Evolutionary conservation across 805 yeast species (phyloP).

Genomic region (Phaffomyces thermotolerans): DNA sequence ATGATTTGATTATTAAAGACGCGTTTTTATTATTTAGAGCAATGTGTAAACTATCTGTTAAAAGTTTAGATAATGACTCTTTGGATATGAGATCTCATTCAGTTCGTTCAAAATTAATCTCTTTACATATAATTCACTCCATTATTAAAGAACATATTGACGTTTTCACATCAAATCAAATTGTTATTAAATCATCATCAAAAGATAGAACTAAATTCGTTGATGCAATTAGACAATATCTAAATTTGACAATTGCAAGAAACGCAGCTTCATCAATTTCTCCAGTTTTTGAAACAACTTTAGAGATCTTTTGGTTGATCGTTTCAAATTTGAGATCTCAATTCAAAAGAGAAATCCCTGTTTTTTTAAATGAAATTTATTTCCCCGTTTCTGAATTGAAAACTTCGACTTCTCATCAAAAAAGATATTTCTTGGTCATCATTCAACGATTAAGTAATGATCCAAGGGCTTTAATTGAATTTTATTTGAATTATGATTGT

Average conservation of each 20-base stretch:
- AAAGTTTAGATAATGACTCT: constrained; percentile 67
- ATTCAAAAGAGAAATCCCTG: constrained; percentile 90
- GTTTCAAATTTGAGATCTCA: constrained; percentile 77
- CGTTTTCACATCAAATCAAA: constrained; percentile 57
- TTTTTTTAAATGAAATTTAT: constrained; percentile 85
- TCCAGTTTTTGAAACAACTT: constrained; percentile 84
- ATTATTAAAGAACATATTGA: constrained; percentile 81
- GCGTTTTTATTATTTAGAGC: constrained; percentile 91
- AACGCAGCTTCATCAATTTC: constrained; percentile 90
- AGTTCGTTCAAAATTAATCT: constrained; percentile 82
- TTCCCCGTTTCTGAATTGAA: constrained; percentile 91
- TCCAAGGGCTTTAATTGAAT: constrained; percentile 85
- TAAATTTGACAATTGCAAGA: constrained; percentile 75
- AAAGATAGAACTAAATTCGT: constrained; percentile 57
- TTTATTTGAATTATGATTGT: constrained; percentile 93
- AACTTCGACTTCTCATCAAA: constrained; percentile 88
- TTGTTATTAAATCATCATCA: constrained; percentile 45
- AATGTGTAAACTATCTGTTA: constrained; percentile 87
- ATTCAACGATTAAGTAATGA: constrained; percentile 78
- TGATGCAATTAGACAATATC: constrained; percentile 75
- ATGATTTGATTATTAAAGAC: constrained; percentile 73
- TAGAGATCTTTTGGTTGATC: constrained; percentile 90
- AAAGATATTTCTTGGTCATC: constrained; percentile 76
- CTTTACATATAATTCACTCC: constrained; percentile 82
- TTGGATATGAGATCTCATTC: constrained; percentile 87